Percentiles rank a stretch among this genome's conserved stretches.
phyloP scores from a whole-genome alignment of 805 yeast genomes.

The Cyberlindnera mrakii region DNA sequence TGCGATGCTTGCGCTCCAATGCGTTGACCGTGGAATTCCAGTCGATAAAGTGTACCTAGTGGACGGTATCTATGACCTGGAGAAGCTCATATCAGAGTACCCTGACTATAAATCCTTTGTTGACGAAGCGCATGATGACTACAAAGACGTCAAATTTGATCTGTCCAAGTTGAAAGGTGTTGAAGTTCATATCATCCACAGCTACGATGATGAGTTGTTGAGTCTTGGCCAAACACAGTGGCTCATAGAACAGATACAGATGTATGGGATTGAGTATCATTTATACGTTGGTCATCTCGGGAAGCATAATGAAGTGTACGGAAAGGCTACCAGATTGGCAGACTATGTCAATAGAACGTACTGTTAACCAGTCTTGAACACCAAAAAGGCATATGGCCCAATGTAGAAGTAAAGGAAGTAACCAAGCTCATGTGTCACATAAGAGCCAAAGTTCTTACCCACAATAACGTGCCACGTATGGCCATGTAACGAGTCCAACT shows the following conservation, averaged over 20 bases:
- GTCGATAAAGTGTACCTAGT: constrained; percentile 33
- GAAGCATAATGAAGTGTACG: constrained; percentile 59
- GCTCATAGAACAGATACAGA: constrained; percentile 31
- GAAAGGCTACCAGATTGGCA: constrained; percentile 31
- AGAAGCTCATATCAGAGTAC: constrained; percentile 49
- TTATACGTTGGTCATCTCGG: constrained; percentile 41
- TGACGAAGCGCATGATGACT: constrained; percentile 45
- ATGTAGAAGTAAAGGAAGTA: constrained; percentile 65
- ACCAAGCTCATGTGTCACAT: constrained; percentile 75
- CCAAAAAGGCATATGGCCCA: constrained; percentile 59
- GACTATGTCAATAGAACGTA: constrained; percentile 20
- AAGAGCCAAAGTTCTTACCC: constrained; percentile 74
- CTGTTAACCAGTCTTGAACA: constrained; percentile 57
- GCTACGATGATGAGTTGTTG: constrained; percentile 62
- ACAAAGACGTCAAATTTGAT: constrained; percentile 10
- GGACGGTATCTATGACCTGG: constrained; percentile 67
- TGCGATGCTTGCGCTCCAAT: constrained; percentile 37
- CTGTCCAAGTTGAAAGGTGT: constrained; percentile 1
- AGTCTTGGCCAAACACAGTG: constrained; percentile 41
- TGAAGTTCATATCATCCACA: constrained; percentile 45
- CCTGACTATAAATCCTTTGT: constrained; percentile 55
- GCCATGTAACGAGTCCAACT: constrained; percentile 56
- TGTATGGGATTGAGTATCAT: constrained; percentile 11
- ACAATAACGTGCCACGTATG: constrained; percentile 79
- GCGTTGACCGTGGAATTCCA: constrained; percentile 5